Evolutionary conservation across 805 yeast species (phyloP).

Genomic region (Hanseniaspora thailandica): DNA sequence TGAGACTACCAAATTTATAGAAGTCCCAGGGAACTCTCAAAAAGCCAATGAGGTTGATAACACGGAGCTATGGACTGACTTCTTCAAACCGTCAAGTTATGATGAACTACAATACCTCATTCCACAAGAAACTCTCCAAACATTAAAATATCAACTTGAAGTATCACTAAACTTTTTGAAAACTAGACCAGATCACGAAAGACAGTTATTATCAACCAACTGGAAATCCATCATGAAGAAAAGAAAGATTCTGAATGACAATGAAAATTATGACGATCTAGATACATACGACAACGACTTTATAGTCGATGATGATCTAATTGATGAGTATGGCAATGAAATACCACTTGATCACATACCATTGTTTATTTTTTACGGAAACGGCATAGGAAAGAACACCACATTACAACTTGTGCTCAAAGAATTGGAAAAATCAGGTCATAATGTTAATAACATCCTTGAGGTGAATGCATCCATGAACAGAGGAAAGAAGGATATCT

Average conservation of each 20-base stretch:
- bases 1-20: background rate
- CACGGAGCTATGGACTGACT: conserved; percentile 6
- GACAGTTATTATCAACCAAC: conserved; percentile 18
- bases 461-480: conserved; percentile 69
- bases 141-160: conserved; percentile 26
- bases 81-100: conserved; percentile 25
- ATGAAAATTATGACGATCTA: conserved; percentile 29
- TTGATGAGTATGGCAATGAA: conserved; percentile 4
- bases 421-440: conserved; percentile 30
- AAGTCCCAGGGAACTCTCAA: background rate
- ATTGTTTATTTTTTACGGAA: conserved; percentile 53
- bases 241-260: conserved; percentile 18
- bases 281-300: conserved; percentile 19
- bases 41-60: background rate
- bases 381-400: conserved; percentile 70
- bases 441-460: conserved; percentile 35
- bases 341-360: conserved; percentile 39
- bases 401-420: conserved; percentile 56
- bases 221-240: conserved; percentile 8
- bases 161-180: conserved; percentile 30
- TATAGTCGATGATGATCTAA: conserved; percentile 17
- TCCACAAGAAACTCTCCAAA: conserved; percentile 20
- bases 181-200: conserved; percentile 24
- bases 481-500: conserved; percentile 61
- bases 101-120: conserved; percentile 24